Conservation (phyloP, 306 rosid genomes). For the Prunus dulcis region DNA sequence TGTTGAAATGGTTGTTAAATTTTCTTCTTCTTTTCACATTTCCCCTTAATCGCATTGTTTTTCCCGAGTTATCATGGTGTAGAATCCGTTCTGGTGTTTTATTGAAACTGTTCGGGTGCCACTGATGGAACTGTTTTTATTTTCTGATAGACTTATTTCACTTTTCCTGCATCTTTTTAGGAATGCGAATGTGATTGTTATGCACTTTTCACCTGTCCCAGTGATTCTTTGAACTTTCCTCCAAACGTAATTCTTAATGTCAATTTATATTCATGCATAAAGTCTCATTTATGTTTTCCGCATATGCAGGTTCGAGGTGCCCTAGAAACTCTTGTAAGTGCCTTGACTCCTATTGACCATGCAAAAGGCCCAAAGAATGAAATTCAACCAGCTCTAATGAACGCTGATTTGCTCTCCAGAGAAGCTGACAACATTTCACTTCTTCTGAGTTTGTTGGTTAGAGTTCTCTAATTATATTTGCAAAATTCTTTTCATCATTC, state of each 20-base stretch:
- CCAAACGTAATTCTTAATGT: neutral
- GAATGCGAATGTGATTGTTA: neutral
- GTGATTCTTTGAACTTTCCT: neutral
- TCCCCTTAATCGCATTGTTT: neutral
- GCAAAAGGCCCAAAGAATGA: slow-evolving; percentile 63
- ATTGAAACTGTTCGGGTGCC: neutral
- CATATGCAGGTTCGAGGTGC: slow-evolving; percentile 81
- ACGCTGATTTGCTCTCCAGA: slow-evolving; percentile 83
- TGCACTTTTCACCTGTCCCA: neutral
- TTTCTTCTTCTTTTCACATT: neutral
- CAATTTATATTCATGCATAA: neutral
- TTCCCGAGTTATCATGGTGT: neutral
- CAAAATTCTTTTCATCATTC: neutral
- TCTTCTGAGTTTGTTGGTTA: slow-evolving; percentile 88
- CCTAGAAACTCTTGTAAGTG: slow-evolving; percentile 83
- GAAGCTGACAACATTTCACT: slow-evolving; percentile 85
- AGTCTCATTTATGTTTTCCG: slow-evolving; percentile 15
- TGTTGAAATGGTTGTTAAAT: slow-evolving; percentile 73
- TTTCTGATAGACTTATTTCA: neutral
- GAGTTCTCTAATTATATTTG: slow-evolving; percentile 28
- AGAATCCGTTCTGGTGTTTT: neutral
- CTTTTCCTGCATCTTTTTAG: neutral
- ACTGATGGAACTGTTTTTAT: neutral
- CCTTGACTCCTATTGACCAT: slow-evolving; percentile 79
- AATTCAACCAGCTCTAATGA: slow-evolving; percentile 84